Evolutionary conservation across 139 green algal species (phyloP), one percentile per base, ranked within the genome.

Genomic region (Gonium pectorale): DNA sequence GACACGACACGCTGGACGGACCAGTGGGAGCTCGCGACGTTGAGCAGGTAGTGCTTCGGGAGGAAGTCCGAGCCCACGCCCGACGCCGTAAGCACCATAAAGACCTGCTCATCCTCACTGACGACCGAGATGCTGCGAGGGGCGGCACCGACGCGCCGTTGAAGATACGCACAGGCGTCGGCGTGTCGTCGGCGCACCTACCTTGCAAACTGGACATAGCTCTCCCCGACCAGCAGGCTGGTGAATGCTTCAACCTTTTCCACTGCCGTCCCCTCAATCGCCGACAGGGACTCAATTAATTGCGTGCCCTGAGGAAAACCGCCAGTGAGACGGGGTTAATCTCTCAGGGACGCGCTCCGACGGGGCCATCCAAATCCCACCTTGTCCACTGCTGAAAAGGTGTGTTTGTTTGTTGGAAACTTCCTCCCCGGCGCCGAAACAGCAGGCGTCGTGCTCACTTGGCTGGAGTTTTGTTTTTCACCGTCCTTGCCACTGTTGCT

Each of bases 241-340:
- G 82, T 87, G 46, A 87, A 87, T 2, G 82, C 82, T n/a, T 87
- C 82, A 24, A 87, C 82, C 26, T 87, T 87, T n/a, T 87, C 82
- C 6, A 87, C 74, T 1, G 82, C 70, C 3, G 82, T 87, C 7
- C 82, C 82, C 38, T 87, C 82, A 78, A 87, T 87, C 35, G 73
- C 82, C 9, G 82, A 87, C 5, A 87, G 40, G 8, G 68, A 81
- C 38, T 87, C 82, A 38, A 87, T 87, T 4, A 87, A 37, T 35
- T 87, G 68, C 9, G 82, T 87, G 9, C 82, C 82, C 82, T 87
- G 82, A 3, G n/a, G n/a, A n/a, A n/a, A n/a, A n/a, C n/a, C n/a
- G n/a, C n/a, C n/a, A n/a, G n/a, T n/a, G n/a, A n/a, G n/a, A n/a
- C n/a, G n/a, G n/a, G n/a, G n/a, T n/a, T n/a, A 17, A 5, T 3